Evolutionary conservation across 2,329 filamentous ascomycete genomes (phyloP).

Genomic region (Calonectria pseudoturangicola): DNA sequence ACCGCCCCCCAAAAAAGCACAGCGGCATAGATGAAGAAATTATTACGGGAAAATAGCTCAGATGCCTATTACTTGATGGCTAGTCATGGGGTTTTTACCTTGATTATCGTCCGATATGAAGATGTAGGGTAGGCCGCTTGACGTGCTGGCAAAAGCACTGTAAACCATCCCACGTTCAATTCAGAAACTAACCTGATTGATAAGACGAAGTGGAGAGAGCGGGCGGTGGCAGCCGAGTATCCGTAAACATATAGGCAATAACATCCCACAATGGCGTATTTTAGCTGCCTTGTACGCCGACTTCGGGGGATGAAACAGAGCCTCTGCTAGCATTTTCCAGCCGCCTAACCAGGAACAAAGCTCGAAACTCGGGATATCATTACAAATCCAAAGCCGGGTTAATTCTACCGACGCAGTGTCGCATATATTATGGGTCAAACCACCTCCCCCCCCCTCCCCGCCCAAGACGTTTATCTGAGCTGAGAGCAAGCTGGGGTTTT

Average conservation of each 20-base stretch:
- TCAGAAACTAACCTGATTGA: conserved; percentile 6
- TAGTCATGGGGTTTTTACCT: not conserved
- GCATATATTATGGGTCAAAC: conserved; percentile 27
- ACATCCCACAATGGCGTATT: conserved; percentile 30
- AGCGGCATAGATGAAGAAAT: too few relatives aligned
- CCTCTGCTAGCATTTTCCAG: not conserved
- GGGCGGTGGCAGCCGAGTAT: not conserved
- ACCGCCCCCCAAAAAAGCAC: too few relatives aligned
- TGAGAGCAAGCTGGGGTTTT: not conserved
- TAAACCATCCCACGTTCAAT: conserved; percentile 15
- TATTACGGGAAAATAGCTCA: too few relatives aligned
- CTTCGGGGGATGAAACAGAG: conserved; percentile 14
- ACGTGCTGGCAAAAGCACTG: not conserved
- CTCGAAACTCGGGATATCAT: conserved; percentile 7
- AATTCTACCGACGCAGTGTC: conserved; percentile 8
- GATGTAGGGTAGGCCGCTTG: not conserved
- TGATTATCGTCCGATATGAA: not conserved
- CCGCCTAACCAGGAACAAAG: conserved; percentile 2
- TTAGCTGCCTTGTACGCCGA: conserved; percentile 15
- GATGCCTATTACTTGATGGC: not conserved
- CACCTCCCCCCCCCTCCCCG: not conserved
- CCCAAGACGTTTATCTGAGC: not conserved
- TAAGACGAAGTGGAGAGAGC: conserved; percentile 15
- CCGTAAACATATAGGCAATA: conserved; percentile 2
- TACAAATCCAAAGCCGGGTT: conserved; percentile 31